Evolutionary conservation across 257 asterid genomes (phyloP).

Genomic region (Solanum medicagineum): DNA sequence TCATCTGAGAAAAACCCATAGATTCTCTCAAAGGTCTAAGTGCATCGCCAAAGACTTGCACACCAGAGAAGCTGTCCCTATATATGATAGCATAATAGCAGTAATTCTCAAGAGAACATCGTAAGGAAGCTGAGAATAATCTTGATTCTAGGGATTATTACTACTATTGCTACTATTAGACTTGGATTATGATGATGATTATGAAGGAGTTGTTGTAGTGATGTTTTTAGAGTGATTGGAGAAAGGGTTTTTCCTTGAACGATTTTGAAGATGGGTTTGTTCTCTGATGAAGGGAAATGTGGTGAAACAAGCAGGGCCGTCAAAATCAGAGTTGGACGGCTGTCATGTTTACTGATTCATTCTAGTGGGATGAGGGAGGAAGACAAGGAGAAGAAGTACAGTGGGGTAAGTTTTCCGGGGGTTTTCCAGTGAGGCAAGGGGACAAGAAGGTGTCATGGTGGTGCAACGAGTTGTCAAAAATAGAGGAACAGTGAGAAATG

Average conservation of each 20-base stretch:
- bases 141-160: not conserved
- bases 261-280: conserved; percentile 11
- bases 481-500: no score
- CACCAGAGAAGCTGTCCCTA: conserved; percentile 59
- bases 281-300: conserved; percentile 15
- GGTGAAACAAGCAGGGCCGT: conserved; percentile 10
- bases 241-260: not conserved
- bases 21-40: conserved; percentile 58
- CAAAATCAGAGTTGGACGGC: conserved; percentile 3
- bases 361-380: not conserved
- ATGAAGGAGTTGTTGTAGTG: not conserved
- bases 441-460: no score
- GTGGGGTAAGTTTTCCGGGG: no score
- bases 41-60: conserved; percentile 81
- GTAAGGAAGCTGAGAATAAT: conserved; percentile 47
- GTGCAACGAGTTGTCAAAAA: no score
- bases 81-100: conserved; percentile 29
- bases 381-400: no score
- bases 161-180: not conserved
- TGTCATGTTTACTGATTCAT: conserved; percentile 37
- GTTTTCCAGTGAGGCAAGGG: no score
- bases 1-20: conserved; percentile 33
- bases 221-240: not conserved
- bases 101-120: conserved; percentile 40
- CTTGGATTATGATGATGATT: not conserved